phyloP scores from a whole-genome alignment of 306 rosid species.

The Dryas alaskensis region DNA sequence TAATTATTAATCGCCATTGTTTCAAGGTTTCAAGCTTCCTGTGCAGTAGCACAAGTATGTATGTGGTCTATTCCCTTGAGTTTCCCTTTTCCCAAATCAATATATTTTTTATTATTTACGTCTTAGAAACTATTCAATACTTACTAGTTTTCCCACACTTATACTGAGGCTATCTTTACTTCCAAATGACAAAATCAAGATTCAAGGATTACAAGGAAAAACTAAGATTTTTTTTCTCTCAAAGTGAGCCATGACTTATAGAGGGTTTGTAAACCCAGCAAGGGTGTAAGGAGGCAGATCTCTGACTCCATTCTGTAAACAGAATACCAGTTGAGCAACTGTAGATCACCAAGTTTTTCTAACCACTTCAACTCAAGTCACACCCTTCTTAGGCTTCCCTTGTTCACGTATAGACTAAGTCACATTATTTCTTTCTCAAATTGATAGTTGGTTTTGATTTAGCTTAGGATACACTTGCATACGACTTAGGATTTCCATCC shows the following conservation, averaged over 20 bases:
- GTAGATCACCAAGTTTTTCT: background rate
- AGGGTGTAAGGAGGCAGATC: background rate
- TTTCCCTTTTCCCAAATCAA: background rate
- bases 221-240: background rate
- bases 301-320: background rate
- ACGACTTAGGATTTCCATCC: background rate
- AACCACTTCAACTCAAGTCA: background rate
- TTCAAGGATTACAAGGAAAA: background rate
- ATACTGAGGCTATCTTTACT: too few species aligned
- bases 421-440: background rate
- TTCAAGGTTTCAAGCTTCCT: background rate
- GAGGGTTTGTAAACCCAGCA: background rate
- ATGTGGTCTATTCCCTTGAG: background rate
- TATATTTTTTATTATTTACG: background rate
- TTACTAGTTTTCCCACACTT: background rate
- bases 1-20: background rate
- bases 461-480: background rate
- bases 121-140: background rate
- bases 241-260: background rate
- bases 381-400: background rate
- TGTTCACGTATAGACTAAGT: background rate
- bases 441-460: background rate
- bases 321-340: too few species aligned
- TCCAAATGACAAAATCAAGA: background rate
- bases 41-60: background rate